Evolutionary conservation across 164 flowering plant genomes (phyloP), one percentile per base, ranked within the genome.

Genomic region (Magnolia officinalis): DNA sequence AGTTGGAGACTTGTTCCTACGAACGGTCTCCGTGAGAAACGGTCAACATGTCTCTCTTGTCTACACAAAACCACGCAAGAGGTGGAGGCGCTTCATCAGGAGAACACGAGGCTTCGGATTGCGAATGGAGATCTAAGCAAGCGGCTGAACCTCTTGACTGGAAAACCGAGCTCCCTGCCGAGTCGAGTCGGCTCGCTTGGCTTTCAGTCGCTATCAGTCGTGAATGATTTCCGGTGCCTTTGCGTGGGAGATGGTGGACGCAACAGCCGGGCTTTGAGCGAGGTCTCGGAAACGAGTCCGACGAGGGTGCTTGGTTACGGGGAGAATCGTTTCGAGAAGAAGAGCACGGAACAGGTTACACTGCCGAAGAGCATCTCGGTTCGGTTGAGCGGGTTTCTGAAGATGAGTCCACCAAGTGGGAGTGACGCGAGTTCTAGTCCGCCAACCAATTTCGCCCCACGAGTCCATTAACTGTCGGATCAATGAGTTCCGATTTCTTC

Each of bases 321-420:
- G 67, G 77, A 52, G 19, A 78, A 79, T 67, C 78, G 72, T 49
- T 80, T 66, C 50, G 84, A 81, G 71, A 74, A 75, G 45, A 69
- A 67, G 37, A 80, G 80, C 51, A 76, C 49, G 73, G 80, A 85
- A 51, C 81, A 90, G 61, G 86, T 85, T 71, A 29, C 87, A 23
- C 70, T 95, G 84, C 97, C 98, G 0, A 95, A 95, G 85, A 92
- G 98, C 70, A 95, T 95, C 23, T 91, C 97, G 1, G 87, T 95
- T 58, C 89, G 97, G 50, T 90, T 97, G 6, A 88, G 84, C 79
- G 92, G 91, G 0, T 95, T 89, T 81, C 69, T 90, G 85, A 91
- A 90, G 86, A 66, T 79, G 72, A 82, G 75, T 76, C 88, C 82
- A 20, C 37, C 37, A 2, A 74, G 71, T 1, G 77, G 72, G 58